Evolutionary conservation across 345 rosid species (phyloP).

Genomic region (Microthlaspi erraticum): DNA sequence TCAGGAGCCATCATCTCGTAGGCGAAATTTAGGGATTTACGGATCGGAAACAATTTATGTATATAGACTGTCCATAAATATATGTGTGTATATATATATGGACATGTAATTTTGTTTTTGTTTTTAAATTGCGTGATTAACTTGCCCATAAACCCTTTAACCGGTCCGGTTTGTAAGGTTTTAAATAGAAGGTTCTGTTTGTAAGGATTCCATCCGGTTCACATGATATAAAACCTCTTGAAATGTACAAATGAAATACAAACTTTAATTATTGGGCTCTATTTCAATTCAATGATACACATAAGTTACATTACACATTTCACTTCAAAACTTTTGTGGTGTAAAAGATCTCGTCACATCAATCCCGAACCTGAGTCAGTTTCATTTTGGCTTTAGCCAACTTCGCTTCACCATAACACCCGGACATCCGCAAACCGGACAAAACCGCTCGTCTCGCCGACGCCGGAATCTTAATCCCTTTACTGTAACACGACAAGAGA

Average conservation of each 20-base stretch:
- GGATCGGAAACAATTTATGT: no score
- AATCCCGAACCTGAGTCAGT: constrained; percentile 46
- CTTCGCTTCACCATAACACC: constrained; percentile 59
- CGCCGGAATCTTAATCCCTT: constrained; percentile 64
- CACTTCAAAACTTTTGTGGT: constrained; percentile 30
- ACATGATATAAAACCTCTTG: not conserved
- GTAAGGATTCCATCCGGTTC: not conserved
- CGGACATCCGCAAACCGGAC: constrained; percentile 63
- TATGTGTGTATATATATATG: no score
- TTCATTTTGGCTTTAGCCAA: constrained; percentile 60
- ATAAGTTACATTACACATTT: constrained; percentile 16
- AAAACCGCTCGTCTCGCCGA: constrained; percentile 74
- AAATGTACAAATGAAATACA: constrained; percentile 26
- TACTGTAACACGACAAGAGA: constrained; percentile 62
- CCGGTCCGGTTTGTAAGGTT: no score
- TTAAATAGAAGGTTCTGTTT: no score
- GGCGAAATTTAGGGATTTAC: no score
- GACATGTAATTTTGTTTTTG: no score
- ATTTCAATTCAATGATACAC: constrained; percentile 32
- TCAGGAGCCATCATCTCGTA: no score
- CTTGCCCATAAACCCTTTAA: no score
- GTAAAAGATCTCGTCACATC: constrained; percentile 33
- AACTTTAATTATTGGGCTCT: not conserved
- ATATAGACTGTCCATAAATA: no score
- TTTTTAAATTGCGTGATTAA: no score